A percentile compares a stretch with the other conserved stretches of the same genome.
Evolutionary conservation across 2,329 filamentous ascomycete genomes (phyloP).

Genomic region (Atkinsonella hypoxylon): DNA sequence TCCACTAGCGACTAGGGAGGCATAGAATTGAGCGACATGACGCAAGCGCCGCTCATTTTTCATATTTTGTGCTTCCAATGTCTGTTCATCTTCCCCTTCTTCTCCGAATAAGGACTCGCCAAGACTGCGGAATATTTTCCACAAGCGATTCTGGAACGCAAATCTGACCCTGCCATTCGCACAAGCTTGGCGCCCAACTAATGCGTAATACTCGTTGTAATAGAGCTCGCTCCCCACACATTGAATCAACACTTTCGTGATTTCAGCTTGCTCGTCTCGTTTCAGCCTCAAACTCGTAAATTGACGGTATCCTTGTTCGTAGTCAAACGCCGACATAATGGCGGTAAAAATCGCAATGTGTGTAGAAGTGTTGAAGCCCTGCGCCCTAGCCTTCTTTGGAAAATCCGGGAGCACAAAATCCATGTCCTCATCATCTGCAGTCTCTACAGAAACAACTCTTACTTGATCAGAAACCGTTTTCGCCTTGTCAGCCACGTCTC

Average conservation of each 20-base stretch:
- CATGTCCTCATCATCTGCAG: constrained; percentile 34
- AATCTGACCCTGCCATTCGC: constrained; percentile 63
- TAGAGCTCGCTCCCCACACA: constrained; percentile 71
- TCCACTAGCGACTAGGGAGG: constrained; percentile 34
- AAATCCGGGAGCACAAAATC: constrained; percentile 53
- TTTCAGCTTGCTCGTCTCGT: constrained; percentile 73
- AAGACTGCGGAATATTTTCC: constrained; percentile 73
- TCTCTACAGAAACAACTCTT: constrained; percentile 11
- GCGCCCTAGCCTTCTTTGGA: constrained; percentile 57
- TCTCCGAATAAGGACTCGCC: constrained; percentile 68
- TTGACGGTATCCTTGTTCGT: constrained; percentile 69
- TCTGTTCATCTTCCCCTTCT: constrained; percentile 44
- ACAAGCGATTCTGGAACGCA: constrained; percentile 77
- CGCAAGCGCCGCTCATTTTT: constrained; percentile 37
- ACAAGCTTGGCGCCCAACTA: constrained; percentile 72
- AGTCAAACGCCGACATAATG: constrained; percentile 75
- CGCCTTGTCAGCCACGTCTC: constrained; percentile 3
- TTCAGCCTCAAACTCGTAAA: constrained; percentile 76
- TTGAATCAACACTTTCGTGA: constrained; percentile 77
- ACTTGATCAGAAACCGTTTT: constrained; percentile 11
- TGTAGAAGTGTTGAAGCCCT: constrained; percentile 78
- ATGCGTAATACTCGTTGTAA: constrained; percentile 89
- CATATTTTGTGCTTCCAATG: constrained; percentile 33
- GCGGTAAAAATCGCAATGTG: constrained; percentile 87
- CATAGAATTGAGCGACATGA: constrained; percentile 44